Base-by-base conservation (phyloP, 2,329 filamentous ascomycete genomes). In the Fusarium vanettenii region DNA sequence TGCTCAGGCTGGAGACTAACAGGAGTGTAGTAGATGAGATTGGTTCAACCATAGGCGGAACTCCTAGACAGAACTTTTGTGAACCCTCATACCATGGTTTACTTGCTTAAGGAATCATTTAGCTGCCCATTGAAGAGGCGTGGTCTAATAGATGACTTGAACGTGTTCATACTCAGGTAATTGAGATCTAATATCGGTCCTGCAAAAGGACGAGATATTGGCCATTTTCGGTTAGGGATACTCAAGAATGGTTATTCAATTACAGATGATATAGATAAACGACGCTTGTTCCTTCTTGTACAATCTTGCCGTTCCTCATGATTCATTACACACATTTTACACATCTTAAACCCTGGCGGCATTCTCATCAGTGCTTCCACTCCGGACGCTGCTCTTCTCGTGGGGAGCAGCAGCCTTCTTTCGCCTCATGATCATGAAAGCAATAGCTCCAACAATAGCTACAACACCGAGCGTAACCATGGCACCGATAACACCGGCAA, bases 401-500 rank as follows among this genome's bases (percentile, higher is more conserved):
- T 10, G 13, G 50, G 4, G 20, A 37, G 9, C 31, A 16, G 5
- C 13, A 39, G n/a, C 41, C 50, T 70, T 76, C 64, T 76, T 79
- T 10, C 65, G 76, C 69, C 71, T 75, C 65, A 76, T 63, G 35
- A 81, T 5, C 9, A 80, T 57, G 31, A 81, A 80, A 1, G 39
- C 65, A 56, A 37, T 62, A 13, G 55, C 73, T 45, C 74, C 73
- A 3, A 76, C 25, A 6, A 76, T 59, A 57, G 69, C 71, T 1
- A 80, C 75, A 7, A 81, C 78, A 13, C 73, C 81, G 18, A 83
- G 78, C 4, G 80, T 81, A 2, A 82, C 79, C 70, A 81, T 71
- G 4, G 81, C 81, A 18, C 81, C 81, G 25, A 82, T 80, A 2
- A 81, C 81, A 43, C 81, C 81, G 2, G 81, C 81, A 8, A 82